phyloP scores from a whole-genome alignment of 495 filamentous ascomycete genomes.

The Hyaloscypha hepaticicola region DNA sequence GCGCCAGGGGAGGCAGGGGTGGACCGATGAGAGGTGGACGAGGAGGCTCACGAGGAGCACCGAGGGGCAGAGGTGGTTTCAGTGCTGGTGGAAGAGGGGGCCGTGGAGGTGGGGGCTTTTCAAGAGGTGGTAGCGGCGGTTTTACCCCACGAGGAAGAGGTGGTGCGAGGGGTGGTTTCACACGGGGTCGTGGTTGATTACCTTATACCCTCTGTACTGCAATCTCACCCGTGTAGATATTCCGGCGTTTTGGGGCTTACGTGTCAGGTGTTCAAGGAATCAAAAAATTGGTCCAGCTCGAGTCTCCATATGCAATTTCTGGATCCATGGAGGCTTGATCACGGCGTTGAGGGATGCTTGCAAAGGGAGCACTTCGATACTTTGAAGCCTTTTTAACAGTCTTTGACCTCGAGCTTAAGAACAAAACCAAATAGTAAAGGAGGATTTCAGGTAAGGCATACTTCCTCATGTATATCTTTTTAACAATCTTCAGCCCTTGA shows the following conservation, averaged over 20 bases:
- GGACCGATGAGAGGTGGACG: constrained; percentile 31
- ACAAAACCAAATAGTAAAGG: too few relatives aligned
- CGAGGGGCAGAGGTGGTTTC: constrained; percentile 47
- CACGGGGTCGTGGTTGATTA: constrained; percentile 30
- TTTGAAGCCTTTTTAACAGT: too few relatives aligned
- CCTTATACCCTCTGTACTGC: not conserved
- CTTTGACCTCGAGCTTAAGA: too few relatives aligned
- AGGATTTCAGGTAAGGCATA: too few relatives aligned
- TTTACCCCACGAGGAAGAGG: constrained; percentile 44
- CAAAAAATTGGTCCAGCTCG: not conserved
- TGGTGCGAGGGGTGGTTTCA: constrained; percentile 33
- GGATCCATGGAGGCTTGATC: too few relatives aligned
- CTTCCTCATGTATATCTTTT: too few relatives aligned
- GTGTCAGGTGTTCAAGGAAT: constrained; percentile 18
- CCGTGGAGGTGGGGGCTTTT: constrained; percentile 46
- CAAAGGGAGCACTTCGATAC: too few relatives aligned
- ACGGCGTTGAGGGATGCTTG: too few relatives aligned
- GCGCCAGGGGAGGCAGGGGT: constrained; percentile 37
- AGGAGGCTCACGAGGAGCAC: constrained; percentile 54
- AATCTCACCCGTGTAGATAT: constrained; percentile 9
- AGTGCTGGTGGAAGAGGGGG: constrained; percentile 45
- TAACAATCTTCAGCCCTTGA: too few relatives aligned
- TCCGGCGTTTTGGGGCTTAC: constrained; percentile 17
- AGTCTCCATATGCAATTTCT: not conserved
- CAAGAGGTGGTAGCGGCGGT: constrained; percentile 43